Evolutionary conservation across 345 rosid genomes (phyloP), one percentile per base, ranked within the genome.

Genomic region (Populus deltoides): DNA sequence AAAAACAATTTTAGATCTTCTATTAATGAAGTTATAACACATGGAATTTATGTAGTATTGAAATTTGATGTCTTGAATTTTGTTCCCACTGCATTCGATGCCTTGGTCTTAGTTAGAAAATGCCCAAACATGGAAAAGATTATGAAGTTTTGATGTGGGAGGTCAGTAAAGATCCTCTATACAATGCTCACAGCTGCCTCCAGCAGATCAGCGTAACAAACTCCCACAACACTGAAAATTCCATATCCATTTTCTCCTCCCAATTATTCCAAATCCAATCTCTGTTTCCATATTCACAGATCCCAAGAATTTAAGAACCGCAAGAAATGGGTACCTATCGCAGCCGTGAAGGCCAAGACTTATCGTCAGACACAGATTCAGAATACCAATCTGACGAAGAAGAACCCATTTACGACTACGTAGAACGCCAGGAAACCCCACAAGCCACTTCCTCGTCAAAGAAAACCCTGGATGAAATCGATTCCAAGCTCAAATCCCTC

Each of bases 401-500:
- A 41, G 72, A 76, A 36, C 36, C 66, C 79, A 66, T 33, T 11
- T 38, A 76, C 74, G 73, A 76, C 74, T 80, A 80, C 55, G 76
- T 71, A 1, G 69, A 81, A 66, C 79, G 77, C 53, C 76, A 65
- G 31, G 79, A 76, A 9, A 76, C 79, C 4, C 79, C 83, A 16
- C 69, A 38, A 24, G 33, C 38, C 61, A 18, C 83, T 47, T 25
- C 77, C 39, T 63, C 67, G 11, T 69, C 82, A 5, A 31, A 13
- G 25, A 72, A 68, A 61, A 29, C 66, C 20, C 65, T 76, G 2
- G 77, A 82, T 13, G 81, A 82, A 25, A 86, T 94, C 66, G 97
- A 92, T 71, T 57, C 87, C 41, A 90, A 81, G 76, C 88, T 95
- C 18, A 89, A 83, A 75, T 87, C 93, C n/a, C 83, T 95, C 7